Conservation (phyloP, 2,329 filamentous ascomycete genomes). For the Pseudogymnoascus sp. region DNA sequence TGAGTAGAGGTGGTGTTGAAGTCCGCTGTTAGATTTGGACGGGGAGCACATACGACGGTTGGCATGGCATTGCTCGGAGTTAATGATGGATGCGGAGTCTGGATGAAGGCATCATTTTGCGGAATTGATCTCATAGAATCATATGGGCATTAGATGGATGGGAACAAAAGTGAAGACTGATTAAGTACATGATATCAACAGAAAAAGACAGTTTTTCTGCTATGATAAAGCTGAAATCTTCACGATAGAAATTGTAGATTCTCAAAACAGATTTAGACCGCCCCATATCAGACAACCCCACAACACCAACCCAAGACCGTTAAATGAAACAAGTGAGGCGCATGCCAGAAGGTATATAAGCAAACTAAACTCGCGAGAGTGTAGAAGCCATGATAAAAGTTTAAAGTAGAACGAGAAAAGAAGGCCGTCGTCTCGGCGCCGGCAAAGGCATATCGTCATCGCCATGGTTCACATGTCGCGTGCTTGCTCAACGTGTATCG, state of each 20-base stretch:
- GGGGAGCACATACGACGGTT: neutral
- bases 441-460: constrained; percentile 1
- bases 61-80: constrained; percentile 1
- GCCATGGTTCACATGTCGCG: neutral
- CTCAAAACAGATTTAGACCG: neutral
- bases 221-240: neutral
- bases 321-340: neutral
- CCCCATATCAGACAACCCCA: neutral
- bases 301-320: constrained; percentile 1
- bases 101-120: neutral
- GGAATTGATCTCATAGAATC: neutral
- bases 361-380: neutral
- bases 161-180: neutral
- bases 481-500: neutral
- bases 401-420: constrained; percentile 6
- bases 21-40: constrained; percentile 41
- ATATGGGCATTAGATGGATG: neutral
- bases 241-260: neutral
- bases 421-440: neutral
- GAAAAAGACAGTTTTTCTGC: neutral
- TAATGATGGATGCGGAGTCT: constrained; percentile 7
- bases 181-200: neutral
- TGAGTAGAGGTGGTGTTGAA: constrained; percentile 58
- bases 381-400: neutral
- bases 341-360: constrained; percentile 7